Conservation (phyloP, 495 filamentous ascomycete species). For the Pseudomonodictys pantanalensis region DNA sequence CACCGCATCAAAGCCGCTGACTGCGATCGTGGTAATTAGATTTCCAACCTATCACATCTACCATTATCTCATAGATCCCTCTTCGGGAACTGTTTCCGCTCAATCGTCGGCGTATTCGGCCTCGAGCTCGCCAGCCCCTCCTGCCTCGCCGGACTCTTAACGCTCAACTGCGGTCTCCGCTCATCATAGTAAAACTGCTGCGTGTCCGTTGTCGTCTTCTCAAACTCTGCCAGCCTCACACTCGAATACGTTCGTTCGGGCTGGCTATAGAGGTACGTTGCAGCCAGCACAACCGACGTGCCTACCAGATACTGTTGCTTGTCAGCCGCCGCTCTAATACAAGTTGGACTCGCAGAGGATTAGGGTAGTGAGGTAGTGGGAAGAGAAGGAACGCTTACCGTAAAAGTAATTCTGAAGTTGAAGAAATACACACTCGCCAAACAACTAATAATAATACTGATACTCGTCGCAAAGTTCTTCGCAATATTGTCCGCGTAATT, state of each 20-base stretch:
- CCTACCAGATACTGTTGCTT: conserved; percentile 73
- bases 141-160: conserved; percentile 48
- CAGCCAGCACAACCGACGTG: conserved; percentile 68
- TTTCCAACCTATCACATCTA: no score
- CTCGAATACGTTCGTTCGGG: conserved; percentile 53
- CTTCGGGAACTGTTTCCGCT: conserved; percentile 39
- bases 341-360: not conserved
- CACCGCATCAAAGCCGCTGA: no score
- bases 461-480: conserved; percentile 88
- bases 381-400: conserved; percentile 54
- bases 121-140: conserved; percentile 63
- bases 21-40: no score
- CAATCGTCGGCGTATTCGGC: conserved; percentile 58
- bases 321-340: not conserved
- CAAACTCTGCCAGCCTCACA: conserved; percentile 70
- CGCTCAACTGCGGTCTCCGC: no score
- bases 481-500: conserved; percentile 84
- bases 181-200: no score
- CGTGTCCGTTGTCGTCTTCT: no score
- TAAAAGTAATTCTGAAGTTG: conserved; percentile 65
- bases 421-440: conserved; percentile 83
- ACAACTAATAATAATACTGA: conserved; percentile 81
- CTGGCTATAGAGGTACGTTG: conserved; percentile 80
- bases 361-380: not conserved
- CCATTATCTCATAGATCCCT: conserved; percentile 30